Evolutionary conservation across 2,329 filamentous ascomycete species (phyloP).

Genomic region (Cytospora piceicola): DNA sequence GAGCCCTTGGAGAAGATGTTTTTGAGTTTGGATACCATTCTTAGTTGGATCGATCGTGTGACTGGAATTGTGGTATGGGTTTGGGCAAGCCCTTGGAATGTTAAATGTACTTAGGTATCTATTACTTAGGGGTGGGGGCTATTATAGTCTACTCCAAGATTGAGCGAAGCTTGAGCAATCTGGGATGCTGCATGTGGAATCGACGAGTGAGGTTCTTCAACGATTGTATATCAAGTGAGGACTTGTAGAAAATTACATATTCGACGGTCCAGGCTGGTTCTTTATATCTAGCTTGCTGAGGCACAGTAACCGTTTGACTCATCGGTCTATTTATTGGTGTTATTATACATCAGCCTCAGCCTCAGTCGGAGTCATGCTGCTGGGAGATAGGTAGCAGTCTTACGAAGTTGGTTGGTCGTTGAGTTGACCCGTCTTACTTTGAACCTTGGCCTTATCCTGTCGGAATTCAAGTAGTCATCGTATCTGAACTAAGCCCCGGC

Average conservation of each 20-base stretch:
- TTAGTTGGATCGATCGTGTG: neutral
- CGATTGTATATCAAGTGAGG: neutral
- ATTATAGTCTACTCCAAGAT: neutral
- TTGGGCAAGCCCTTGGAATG: neutral
- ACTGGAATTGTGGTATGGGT: too few relatives aligned
- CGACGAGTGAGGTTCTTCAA: neutral
- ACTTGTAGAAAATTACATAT: neutral
- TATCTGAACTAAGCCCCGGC: neutral
- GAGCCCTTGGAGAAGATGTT: conserved; percentile 21
- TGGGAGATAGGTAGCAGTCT: too few relatives aligned
- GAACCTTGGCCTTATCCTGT: too few relatives aligned
- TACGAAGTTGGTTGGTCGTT: too few relatives aligned
- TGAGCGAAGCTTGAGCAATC: neutral
- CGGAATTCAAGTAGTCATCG: too few relatives aligned
- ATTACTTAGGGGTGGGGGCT: too few relatives aligned
- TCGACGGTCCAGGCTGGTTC: neutral
- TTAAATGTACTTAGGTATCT: too few relatives aligned
- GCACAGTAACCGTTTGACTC: neutral
- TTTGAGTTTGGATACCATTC: conserved; percentile 25
- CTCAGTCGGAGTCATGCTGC: too few relatives aligned
- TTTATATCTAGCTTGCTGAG: neutral
- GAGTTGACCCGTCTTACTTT: too few relatives aligned
- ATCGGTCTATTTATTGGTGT: neutral
- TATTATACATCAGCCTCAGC: too few relatives aligned
- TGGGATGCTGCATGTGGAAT: neutral